Base-by-base conservation (phyloP, 257 asterid species). In the Linaria vulgaris region DNA sequence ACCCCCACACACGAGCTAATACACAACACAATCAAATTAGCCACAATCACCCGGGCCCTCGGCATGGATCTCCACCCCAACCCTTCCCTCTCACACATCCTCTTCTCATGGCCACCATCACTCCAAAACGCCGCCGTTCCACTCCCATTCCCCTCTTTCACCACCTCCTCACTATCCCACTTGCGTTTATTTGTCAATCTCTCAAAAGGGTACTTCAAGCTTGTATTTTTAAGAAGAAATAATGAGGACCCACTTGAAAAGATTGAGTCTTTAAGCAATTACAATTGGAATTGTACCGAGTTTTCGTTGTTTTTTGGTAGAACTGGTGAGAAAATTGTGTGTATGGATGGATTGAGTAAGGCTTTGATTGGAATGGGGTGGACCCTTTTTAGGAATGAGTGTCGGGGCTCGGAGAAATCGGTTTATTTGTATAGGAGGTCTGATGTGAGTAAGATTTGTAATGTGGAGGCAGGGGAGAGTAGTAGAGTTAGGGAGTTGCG, bases 1-100 rank as follows among this genome's bases (percentile, higher is more conserved):
- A 38, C 31, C 4, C 92, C 92, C n/a, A 69, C 83, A 0, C 85
- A 75, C 39, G 88, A 85, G 69, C 14, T 79, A 19, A 82, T 82
- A 1, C 64, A 66, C n/a, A 88, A 85, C 57, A 79, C 92, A 0
- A 79, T 79, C 78, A 71, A 81, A 59, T 54, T 85, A 20, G 86
- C 88, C 65, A 69, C 80, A 19, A 75, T 85, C 22, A 78, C 85
- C 52, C 58, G 86, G 64, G 84, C 67, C 34, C 69, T 82, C 10
- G 88, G 88, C 37, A 85, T 85, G 92, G 85, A 85, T 78, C 77
- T 85, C 16, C 79, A 72, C 48, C 86, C 85, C 4, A 82, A 85
- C 58, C 82, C 92, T 10, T 75, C 88, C 56, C 81, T 85, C 52
- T 85, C 92, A 0, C 88, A 85, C 79, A 67, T 85, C 63, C 66